Evolutionary conservation across 177 flowering plant genomes (phyloP), one percentile per base, ranked within the genome.

Genomic region (Vitis hybrid): DNA sequence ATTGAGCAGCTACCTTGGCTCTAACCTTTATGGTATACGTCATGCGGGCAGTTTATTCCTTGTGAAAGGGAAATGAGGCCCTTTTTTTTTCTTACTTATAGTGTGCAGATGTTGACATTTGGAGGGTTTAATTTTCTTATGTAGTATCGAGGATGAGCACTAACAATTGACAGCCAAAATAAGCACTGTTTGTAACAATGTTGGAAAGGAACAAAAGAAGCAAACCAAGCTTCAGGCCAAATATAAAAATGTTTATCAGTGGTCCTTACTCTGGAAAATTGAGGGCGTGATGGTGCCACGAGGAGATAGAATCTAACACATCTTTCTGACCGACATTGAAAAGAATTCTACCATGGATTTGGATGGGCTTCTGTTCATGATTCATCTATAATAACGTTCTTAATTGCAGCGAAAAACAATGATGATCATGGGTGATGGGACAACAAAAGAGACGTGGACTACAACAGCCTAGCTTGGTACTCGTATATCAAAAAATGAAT

Each of bases 71-170:
- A 72, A 32, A 58, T 54, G 14, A 4, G 61, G 55, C 41, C 59
- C 64, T 30, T 60, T 8, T 56, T 27, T 58, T 65, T 14, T 18
- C 8, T 41, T 41, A 6, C 48, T 41, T 41, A 41, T 10, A 41
- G 48, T 41, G 9, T 41, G 48, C 9, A 41, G 78, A 77, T 77
- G 78, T 63, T 63, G 83, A 74, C 80, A 63, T 72, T 52, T 35
- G 9, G 4, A n/a, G 68, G 48, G 11, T 54, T 54, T 61, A 9
- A 30, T 63, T 65, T 58, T 48, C 11, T 46, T 41, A 41, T 41
- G 48, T 6, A 41, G 48, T 58, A 24, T 17, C 35, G 61, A 51
- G 65, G 49, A 66, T 65, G 10, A 41, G 48, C 48, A 35, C 49
- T 58, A 80, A 80, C 78, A 74, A 52, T 67, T 64, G 79, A 64